Evolutionary conservation across 2,329 filamentous ascomycete genomes (phyloP), one percentile per base, ranked within the genome.

Genomic region (Chaetomium strumarium): DNA sequence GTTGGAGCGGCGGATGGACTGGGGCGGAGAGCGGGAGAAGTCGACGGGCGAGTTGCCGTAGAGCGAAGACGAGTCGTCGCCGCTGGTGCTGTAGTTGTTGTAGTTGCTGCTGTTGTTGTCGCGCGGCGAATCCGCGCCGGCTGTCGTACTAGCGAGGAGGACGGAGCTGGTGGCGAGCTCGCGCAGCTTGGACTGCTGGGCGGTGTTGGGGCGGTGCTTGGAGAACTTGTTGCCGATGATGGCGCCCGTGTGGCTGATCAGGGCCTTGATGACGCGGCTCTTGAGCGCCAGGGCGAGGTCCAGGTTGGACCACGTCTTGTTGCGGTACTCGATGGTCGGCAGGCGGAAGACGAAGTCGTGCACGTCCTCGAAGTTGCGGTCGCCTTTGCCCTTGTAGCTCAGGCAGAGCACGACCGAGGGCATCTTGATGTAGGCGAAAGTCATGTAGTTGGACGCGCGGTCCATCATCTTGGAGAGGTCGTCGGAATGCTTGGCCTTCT

Each of bases 271-370:
- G 53, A 97, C 88, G 43, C 95, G 91, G 66, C 91, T 95, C 73
- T 99, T 97, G 49, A 99, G 78, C 13, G 90, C 87, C 44, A 97
- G 77, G 0, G 92, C 91, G 10, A 99, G 81, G 64, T 99, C 93
- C 7, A 99, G 79, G 67, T 97, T 99, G 7, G 90, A 96, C 93
- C 93, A 99, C 9, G 91, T 97, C 75, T 99, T 99, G 77, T 99
- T 99, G 58, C 90, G 84, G 73, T 96, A 97, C 68, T 99, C 93
- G 43, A 99, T 84, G 2, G 88, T 86, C 3, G 93, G 93, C 71
- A 99, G 82, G 33, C 90, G 85, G 79, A 99, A 99, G 45, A 99
- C 93, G 61, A 99, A 95, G 66, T 97, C 86, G 70, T 99, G 92
- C 14, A 99, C 86, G 68, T 99, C 95, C 71, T 96, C 90, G 52